Evolutionary conservation across 257 asterid species (phyloP).

Genomic region (Solanum rostratum): DNA sequence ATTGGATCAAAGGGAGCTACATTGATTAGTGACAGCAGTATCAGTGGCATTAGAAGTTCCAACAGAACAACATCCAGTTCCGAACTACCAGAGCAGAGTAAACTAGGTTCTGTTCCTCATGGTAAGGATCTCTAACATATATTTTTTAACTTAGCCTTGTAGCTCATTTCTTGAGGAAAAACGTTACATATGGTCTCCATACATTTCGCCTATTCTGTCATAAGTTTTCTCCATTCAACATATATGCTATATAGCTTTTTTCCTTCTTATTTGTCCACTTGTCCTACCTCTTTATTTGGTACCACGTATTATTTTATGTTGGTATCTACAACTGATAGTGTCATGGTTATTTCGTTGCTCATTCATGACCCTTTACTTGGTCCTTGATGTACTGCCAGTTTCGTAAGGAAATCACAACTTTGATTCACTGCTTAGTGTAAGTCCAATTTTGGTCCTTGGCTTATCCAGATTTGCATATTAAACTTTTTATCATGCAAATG

Average conservation of each 20-base stretch:
- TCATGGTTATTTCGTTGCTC: not conserved
- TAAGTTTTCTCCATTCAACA: not conserved
- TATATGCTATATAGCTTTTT: not conserved
- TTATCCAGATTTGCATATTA: not conserved
- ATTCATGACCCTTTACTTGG: not conserved
- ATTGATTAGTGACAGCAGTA: conserved; percentile 31
- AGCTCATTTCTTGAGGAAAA: not conserved
- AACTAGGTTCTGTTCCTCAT: conserved; percentile 38
- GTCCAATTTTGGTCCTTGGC: not conserved
- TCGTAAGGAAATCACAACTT: not conserved
- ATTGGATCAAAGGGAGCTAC: conserved; percentile 55
- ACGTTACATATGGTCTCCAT: not conserved
- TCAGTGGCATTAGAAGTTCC: conserved; percentile 42
- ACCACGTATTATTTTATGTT: not conserved
- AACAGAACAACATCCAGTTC: conserved; percentile 28
- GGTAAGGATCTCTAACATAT: conserved; percentile 25
- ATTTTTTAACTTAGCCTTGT: not conserved
- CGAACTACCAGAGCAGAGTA: conserved; percentile 29
- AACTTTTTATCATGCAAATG: not conserved
- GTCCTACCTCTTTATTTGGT: not conserved
- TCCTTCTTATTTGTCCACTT: not conserved
- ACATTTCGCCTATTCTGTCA: not conserved
- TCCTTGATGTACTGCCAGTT: not conserved
- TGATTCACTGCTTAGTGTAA: not conserved
- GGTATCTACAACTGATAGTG: not conserved